phyloP scores from a whole-genome alignment of 2,329 filamentous ascomycete genomes.

The Chaetomium sp. region DNA sequence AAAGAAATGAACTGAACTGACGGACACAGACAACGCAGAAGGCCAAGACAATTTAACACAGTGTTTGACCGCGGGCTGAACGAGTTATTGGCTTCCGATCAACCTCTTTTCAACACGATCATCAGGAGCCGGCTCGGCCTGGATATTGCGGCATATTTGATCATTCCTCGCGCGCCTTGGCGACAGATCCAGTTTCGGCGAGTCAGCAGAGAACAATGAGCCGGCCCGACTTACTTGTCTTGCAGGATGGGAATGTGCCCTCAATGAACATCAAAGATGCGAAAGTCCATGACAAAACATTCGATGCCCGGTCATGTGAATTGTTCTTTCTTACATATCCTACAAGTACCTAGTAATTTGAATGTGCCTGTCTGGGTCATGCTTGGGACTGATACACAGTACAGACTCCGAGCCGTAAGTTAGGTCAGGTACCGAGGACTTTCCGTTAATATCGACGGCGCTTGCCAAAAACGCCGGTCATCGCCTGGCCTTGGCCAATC shows the following conservation, averaged over 20 bases:
- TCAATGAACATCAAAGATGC: background rate
- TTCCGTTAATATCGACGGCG: constrained; percentile 6
- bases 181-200: constrained; percentile 20
- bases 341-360: background rate
- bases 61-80: background rate
- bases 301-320: background rate
- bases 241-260: constrained; percentile 3
- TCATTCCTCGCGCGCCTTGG: constrained; percentile 34
- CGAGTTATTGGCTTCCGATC: background rate
- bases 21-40: background rate
- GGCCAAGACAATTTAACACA: constrained; percentile 17
- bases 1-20: background rate
- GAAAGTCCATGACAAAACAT: background rate
- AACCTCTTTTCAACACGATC: constrained; percentile 2
- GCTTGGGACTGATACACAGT: too few species aligned
- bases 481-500: constrained; percentile 8
- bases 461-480: constrained; percentile 24
- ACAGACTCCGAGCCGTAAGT: too few species aligned
- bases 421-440: constrained; percentile 13
- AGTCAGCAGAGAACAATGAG: constrained; percentile 15
- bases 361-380: background rate
- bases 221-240: constrained; percentile 7
- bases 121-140: constrained; percentile 26
- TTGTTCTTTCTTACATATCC: too few species aligned
- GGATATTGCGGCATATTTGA: constrained; percentile 35